Evolutionary conservation across 805 yeast species (phyloP).

Genomic region (Candida nanaspora): DNA sequence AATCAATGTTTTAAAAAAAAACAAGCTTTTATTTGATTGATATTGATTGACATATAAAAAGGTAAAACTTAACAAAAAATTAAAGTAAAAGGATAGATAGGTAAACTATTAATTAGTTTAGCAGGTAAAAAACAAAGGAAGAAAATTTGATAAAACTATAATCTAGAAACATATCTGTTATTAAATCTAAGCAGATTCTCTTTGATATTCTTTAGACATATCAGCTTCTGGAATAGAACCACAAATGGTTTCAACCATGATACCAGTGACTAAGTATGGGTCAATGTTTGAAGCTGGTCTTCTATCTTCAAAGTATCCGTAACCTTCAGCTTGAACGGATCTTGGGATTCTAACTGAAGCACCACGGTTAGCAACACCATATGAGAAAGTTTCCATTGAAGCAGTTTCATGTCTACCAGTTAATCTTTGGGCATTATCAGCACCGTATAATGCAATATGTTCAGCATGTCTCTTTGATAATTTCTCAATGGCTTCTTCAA

Average conservation of each 20-base stretch:
- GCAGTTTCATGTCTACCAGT: slow-evolving; percentile 99
- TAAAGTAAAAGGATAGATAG: neutral
- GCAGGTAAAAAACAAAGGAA: neutral
- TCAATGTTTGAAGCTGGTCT: slow-evolving; percentile 99
- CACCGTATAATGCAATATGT: slow-evolving; percentile 91
- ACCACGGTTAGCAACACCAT: slow-evolving; percentile 99
- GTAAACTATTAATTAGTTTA: neutral
- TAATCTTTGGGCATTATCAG: slow-evolving; percentile 90
- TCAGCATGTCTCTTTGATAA: slow-evolving; percentile 94
- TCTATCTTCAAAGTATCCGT: slow-evolving; percentile 98
- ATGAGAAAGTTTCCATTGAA: slow-evolving; percentile 79
- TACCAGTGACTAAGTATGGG: slow-evolving; percentile 98
- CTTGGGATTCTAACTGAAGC: slow-evolving; percentile 98
- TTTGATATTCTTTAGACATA: slow-evolving; percentile 83
- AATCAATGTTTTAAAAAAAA: too few relatives aligned
- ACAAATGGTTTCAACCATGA: slow-evolving; percentile 93
- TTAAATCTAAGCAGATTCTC: slow-evolving; percentile 43
- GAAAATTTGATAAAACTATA: neutral
- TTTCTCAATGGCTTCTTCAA: slow-evolving; percentile 88
- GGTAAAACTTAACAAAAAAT: too few relatives aligned
- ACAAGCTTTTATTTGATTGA: too few relatives aligned
- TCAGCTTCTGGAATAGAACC: slow-evolving; percentile 94
- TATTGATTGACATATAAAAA: too few relatives aligned
- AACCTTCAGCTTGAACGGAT: slow-evolving; percentile 96
- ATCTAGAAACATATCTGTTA: too few relatives aligned